Evolutionary conservation across 345 rosid species (phyloP).

Genomic region (Rhodamnia argentea): DNA sequence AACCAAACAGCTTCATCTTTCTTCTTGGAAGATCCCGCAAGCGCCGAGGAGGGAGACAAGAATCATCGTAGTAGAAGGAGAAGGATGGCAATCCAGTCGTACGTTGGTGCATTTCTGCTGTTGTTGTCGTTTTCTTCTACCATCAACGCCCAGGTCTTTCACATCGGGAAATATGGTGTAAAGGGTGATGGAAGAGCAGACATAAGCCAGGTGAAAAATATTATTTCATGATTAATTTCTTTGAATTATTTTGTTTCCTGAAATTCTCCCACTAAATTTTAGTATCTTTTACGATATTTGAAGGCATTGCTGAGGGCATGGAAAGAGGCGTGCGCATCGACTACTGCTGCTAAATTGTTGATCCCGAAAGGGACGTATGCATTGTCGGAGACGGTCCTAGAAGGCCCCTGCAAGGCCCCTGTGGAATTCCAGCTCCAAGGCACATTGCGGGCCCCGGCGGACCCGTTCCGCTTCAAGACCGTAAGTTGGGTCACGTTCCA

Average conservation of each 20-base stretch:
- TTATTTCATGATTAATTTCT: background rate
- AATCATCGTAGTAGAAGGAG: background rate
- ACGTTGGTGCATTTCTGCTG: background rate
- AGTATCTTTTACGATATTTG: background rate
- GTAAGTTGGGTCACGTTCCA: constrained; percentile 36
- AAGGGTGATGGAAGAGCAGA: background rate
- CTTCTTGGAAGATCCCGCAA: background rate
- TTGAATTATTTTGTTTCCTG: background rate
- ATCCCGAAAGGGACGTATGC: constrained; percentile 28
- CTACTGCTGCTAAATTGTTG: constrained; percentile 15
- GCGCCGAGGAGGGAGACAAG: background rate
- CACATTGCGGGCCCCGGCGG: constrained; percentile 23
- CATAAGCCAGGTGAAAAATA: background rate
- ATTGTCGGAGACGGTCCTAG: constrained; percentile 13
- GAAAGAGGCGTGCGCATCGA: constrained; percentile 32
- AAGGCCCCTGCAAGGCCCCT: constrained; percentile 34
- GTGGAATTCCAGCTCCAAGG: constrained; percentile 19
- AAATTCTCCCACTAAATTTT: background rate
- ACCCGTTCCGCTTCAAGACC: constrained; percentile 7
- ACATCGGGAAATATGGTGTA: background rate
- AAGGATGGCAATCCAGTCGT: background rate
- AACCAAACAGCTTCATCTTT: background rate
- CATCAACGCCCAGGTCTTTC: background rate
- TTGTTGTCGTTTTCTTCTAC: background rate
- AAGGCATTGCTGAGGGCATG: constrained; percentile 27